phyloP scores from a whole-genome alignment of 2,329 filamentous ascomycete species.

The Colletotrichum simmondsii region DNA sequence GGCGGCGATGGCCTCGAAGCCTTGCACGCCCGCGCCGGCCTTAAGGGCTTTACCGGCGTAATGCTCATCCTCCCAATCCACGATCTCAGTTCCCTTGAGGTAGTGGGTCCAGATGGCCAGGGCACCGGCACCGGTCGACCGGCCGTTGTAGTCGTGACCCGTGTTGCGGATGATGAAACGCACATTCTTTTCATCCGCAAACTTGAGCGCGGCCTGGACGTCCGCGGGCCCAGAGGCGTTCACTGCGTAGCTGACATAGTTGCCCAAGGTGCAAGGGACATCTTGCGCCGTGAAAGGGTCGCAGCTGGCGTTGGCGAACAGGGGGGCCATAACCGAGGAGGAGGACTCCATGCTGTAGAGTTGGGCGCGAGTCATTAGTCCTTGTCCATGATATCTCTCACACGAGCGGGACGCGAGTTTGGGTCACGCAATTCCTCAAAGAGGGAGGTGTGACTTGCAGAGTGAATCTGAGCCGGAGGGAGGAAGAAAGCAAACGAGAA shows the following conservation, averaged over 20 bases:
- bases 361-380: slow-evolving; percentile 13
- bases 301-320: slow-evolving; percentile 44
- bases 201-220: slow-evolving; percentile 45
- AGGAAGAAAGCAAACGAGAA: background rate
- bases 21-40: slow-evolving; percentile 64
- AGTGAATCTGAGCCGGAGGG: background rate
- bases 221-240: slow-evolving; percentile 43
- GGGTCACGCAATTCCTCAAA: background rate
- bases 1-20: slow-evolving; percentile 53
- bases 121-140: slow-evolving; percentile 62
- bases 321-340: slow-evolving; percentile 41
- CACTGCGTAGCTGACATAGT: slow-evolving; percentile 43
- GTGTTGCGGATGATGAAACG: slow-evolving; percentile 49
- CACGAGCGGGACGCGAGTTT: background rate
- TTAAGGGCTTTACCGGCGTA: slow-evolving; percentile 64
- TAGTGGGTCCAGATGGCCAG: slow-evolving; percentile 60
- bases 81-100: slow-evolving; percentile 54
- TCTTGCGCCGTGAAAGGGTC: slow-evolving; percentile 44
- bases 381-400: slow-evolving; percentile 37
- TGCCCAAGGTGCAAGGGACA: slow-evolving; percentile 48
- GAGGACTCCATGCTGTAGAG: slow-evolving; percentile 26
- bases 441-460: background rate
- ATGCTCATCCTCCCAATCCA: slow-evolving; percentile 37
- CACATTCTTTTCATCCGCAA: slow-evolving; percentile 51
- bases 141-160: slow-evolving; percentile 52